Percentiles rank a stretch among this genome's conserved stretches.
Conservation (phyloP, 441 rosid species). For the Metrosideros polymorpha region DNA sequence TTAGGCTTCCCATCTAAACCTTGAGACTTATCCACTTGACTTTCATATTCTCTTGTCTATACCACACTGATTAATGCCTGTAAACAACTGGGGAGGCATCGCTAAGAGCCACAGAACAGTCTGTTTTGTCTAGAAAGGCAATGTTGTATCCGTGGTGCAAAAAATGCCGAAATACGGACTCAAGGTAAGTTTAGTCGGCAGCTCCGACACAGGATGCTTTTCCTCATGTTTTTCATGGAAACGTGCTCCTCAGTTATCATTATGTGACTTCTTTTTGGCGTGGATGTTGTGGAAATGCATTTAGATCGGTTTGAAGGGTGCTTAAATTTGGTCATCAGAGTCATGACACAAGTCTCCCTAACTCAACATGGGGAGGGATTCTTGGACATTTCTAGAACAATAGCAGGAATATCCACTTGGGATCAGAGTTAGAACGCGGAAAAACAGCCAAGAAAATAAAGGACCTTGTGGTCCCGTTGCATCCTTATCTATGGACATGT, state of each 20-base stretch:
- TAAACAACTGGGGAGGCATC: not conserved
- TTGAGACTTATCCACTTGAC: not conserved
- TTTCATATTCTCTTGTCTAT: not conserved
- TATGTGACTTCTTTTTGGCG: not conserved
- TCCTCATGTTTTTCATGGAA: not conserved
- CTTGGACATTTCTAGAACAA: constrained; percentile 6
- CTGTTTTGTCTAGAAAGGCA: not conserved
- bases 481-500: constrained; percentile 3
- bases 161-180: not conserved
- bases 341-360: not conserved
- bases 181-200: not conserved
- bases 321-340: not conserved
- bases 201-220: not conserved
- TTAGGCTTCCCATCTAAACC: not conserved
- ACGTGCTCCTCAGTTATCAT: not conserved
- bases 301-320: not conserved
- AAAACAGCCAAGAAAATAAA: constrained; percentile 7
- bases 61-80: not conserved
- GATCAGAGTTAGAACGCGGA: constrained; percentile 3
- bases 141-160: not conserved
- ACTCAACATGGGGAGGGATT: not conserved
- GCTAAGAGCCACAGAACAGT: not conserved
- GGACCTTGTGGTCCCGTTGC: constrained; percentile 14
- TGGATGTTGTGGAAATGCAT: not conserved
- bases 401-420: constrained; percentile 9